Evolutionary conservation across 192 early-diverging fungal genomes (phyloP), one percentile per base, ranked within the genome.

Genomic region (Coemansia asiatica): DNA sequence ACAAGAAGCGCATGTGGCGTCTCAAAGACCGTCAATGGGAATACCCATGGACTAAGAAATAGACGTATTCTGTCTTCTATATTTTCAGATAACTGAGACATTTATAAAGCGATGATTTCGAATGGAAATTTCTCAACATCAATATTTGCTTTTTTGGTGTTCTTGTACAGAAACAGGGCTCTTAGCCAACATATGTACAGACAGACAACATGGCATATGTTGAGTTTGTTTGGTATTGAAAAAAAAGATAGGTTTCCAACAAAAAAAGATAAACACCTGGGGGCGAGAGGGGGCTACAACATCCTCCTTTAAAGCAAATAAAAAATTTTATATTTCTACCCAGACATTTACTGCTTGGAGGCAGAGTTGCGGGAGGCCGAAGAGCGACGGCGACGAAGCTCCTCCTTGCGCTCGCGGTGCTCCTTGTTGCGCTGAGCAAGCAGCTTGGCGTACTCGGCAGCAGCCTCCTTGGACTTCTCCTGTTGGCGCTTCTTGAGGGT

Each of bases 401-500:
- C 79, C 79, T 81, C 90, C 86, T 92, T 90, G 87, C 91, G 90
- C 83, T 93, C 91, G 84, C 94, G 94, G 83, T 90, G 85, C 86
- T 97, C 96, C 88, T 95, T 94, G 86, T 94, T 87, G 77, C 94
- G 92, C 85, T 91, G 86, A 67, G 91, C 92, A 57, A 98, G 83
- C 48, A 96, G 85, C 83, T 87, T 87, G 80, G 90, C 89, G 87
- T 92, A 92, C 68, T 91, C 88, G 80, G 71, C 72, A 55, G 77
- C 82, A 36, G 67, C 77, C 68, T 79, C 92, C 81, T 87, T 88
- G 70, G 91, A 86, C 78, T 88, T 87, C 76, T 90, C 88, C 63
- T 87, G 80, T 74, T 87, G 88, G 83, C 88, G 86, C 76, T 85
- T 86, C 93, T 98, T 97, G 77, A 94, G 81, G 76, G 94, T 89